Conservation (phyloP, 352 stramenopile species). For the Pythium myriotylum region DNA sequence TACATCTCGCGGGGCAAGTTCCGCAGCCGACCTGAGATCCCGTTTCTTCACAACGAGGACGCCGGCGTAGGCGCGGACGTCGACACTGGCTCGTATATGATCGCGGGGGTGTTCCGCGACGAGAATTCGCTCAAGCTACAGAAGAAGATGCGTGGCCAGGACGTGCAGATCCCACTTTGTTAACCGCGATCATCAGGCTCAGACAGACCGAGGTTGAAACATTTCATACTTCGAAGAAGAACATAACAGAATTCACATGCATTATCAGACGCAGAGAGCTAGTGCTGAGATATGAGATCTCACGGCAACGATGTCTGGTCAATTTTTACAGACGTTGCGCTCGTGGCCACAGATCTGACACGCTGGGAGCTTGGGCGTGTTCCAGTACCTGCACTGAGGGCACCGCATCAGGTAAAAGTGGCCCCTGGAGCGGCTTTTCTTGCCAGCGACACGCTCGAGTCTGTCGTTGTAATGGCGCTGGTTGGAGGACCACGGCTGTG, state of each 20-base stretch:
- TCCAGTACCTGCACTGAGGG: slow-evolving; percentile 9
- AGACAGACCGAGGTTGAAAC: too few species aligned
- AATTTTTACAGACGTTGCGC: neutral
- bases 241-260: too few species aligned
- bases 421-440: neutral
- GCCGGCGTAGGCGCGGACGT: slow-evolving; percentile 4
- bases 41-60: slow-evolving; percentile 19
- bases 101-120: slow-evolving; percentile 14
- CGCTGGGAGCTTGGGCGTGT: slow-evolving; percentile 2
- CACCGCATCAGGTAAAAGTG: slow-evolving; percentile 2
- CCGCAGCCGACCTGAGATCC: too few species aligned
- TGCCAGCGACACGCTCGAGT: slow-evolving; percentile 2
- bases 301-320: too few species aligned
- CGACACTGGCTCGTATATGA: slow-evolving; percentile 4
- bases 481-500: slow-evolving; percentile 10
- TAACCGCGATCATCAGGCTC: slow-evolving; percentile 7
- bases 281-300: too few species aligned
- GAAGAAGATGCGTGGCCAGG: slow-evolving; percentile 10
- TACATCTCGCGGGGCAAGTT: too few species aligned
- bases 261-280: too few species aligned
- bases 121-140: slow-evolving; percentile 8
- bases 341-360: slow-evolving; percentile 17
- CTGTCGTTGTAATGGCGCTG: slow-evolving; percentile 17
- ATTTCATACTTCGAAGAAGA: too few species aligned
- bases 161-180: slow-evolving; percentile 19